phyloP scores from a whole-genome alignment of 768 basidiomycete species.

The Boletus sensibilis region DNA sequence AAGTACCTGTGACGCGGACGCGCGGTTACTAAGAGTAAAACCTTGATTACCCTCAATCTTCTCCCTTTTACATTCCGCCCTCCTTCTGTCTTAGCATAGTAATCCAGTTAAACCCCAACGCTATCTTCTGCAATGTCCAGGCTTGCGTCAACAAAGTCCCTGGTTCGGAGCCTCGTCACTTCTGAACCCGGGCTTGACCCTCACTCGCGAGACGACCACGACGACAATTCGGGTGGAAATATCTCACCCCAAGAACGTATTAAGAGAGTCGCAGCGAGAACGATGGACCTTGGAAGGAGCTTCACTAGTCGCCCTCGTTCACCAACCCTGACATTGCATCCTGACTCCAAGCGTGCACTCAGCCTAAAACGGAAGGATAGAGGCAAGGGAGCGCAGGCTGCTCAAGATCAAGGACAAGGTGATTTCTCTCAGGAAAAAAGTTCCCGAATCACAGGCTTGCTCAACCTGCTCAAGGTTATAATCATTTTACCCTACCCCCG shows the following conservation, averaged over 20 bases:
- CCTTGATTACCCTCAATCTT: constrained; percentile 1
- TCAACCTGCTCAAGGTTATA: constrained; percentile 12
- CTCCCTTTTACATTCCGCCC: neutral
- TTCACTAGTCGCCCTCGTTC: constrained; percentile 42
- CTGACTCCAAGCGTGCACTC: constrained; percentile 51
- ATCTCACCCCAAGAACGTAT: constrained; percentile 43
- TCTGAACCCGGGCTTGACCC: constrained; percentile 36
- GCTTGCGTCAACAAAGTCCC: constrained; percentile 23
- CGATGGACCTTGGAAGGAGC: constrained; percentile 65
- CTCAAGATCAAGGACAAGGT: constrained; percentile 32
- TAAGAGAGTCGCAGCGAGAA: constrained; percentile 55
- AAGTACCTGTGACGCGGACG: constrained; percentile 1
- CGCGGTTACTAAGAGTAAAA: constrained; percentile 10
- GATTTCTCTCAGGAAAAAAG: constrained; percentile 28
- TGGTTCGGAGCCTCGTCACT: constrained; percentile 18
- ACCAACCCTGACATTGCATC: constrained; percentile 28
- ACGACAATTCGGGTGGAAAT: constrained; percentile 29
- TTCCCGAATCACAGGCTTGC: constrained; percentile 3
- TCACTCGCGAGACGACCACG: constrained; percentile 31
- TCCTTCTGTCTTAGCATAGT: constrained; percentile 9
- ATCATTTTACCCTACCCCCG: constrained; percentile 19
- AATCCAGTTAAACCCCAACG: constrained; percentile 1
- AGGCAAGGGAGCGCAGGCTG: constrained; percentile 37
- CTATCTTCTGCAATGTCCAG: constrained; percentile 23
- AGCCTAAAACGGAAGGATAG: constrained; percentile 55